Percentiles rank a stretch among this genome's conserved stretches.
These are phyloP conservation scores for Eremothecium cymbalariae DNA, from an alignment of 1,139 yeast genomes.

Conservation along the genomic window DNA sequence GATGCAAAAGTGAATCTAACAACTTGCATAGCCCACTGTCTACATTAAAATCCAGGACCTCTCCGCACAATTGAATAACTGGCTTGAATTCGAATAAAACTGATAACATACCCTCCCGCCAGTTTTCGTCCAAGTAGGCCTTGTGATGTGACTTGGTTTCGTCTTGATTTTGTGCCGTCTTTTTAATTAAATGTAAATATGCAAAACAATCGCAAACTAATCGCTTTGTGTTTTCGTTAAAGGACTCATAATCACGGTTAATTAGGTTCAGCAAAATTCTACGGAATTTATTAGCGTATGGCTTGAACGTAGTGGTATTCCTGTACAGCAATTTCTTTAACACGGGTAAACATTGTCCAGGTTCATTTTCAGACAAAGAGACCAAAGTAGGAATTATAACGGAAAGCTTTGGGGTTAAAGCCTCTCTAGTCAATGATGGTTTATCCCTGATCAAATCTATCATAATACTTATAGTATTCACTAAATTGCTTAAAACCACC, in stretches of 20 bases:
- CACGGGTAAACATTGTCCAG: conserved; percentile 40
- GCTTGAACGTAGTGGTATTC: conserved; percentile 77
- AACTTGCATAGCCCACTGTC: conserved; percentile 38
- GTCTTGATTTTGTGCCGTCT: conserved; percentile 37
- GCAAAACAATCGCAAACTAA: conserved; percentile 48
- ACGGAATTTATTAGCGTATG: conserved; percentile 58
- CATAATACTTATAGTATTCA: conserved; percentile 42
- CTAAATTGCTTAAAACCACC: conserved; percentile 40
- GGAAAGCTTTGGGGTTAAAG: conserved; percentile 72
- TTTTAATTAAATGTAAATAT: conserved; percentile 52
- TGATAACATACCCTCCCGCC: conserved; percentile 40
- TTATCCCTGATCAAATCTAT: conserved; percentile 63
- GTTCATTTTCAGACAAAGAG: conserved; percentile 30
- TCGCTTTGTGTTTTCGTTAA: conserved; percentile 36
- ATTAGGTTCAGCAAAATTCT: conserved; percentile 37
- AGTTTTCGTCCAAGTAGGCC: conserved; percentile 36
- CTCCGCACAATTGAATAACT: conserved; percentile 46
- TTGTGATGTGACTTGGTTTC: conserved; percentile 31
- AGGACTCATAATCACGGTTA: conserved; percentile 32
- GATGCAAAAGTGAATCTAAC: conserved; percentile 29
- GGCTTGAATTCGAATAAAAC: conserved; percentile 44
- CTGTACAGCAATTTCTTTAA: conserved; percentile 43
- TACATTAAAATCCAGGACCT: conserved; percentile 47
- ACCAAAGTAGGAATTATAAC: conserved; percentile 50
- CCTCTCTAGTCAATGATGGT: conserved; percentile 76